Conservation (phyloP, 2,329 filamentous ascomycete genomes). For the Curvularia verruculosa region DNA sequence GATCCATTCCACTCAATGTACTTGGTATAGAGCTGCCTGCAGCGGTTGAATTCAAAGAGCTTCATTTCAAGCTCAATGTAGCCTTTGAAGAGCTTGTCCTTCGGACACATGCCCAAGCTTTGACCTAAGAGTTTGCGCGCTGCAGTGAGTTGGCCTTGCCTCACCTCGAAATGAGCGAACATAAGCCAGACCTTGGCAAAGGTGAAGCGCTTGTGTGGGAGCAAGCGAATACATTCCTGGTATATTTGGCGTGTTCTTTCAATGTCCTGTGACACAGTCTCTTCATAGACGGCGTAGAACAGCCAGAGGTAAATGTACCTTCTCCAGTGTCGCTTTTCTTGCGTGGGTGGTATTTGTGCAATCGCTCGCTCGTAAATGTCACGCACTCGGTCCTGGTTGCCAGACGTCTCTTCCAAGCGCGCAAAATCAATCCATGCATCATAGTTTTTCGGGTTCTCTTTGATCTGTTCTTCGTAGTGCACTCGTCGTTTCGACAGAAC, state of each 20-base stretch:
- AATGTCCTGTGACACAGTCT: slow-evolving; percentile 79
- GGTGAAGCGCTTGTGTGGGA: slow-evolving; percentile 96
- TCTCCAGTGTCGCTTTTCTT: slow-evolving; percentile 96
- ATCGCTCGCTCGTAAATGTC: slow-evolving; percentile 97
- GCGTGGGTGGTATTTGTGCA: slow-evolving; percentile 90
- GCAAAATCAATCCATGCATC: slow-evolving; percentile 97
- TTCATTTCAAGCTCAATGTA: slow-evolving; percentile 94
- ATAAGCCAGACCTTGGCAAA: slow-evolving; percentile 96
- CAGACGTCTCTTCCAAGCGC: slow-evolving; percentile 82
- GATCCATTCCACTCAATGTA: slow-evolving; percentile 89
- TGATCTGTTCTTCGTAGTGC: slow-evolving; percentile 92
- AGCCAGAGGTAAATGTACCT: slow-evolving; percentile 98
- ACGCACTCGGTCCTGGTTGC: slow-evolving; percentile 80
- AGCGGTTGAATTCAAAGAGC: slow-evolving; percentile 91
- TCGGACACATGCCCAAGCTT: slow-evolving; percentile 92
- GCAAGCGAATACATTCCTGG: slow-evolving; percentile 80
- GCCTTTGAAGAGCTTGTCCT: slow-evolving; percentile 91
- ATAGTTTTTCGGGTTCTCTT: slow-evolving; percentile 95
- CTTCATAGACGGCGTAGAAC: slow-evolving; percentile 96
- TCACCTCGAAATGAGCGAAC: slow-evolving; percentile 91
- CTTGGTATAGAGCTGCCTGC: slow-evolving; percentile 90
- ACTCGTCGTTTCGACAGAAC: slow-evolving; percentile 92
- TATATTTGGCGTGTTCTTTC: slow-evolving; percentile 88
- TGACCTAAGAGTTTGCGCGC: slow-evolving; percentile 89
- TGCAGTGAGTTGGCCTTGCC: slow-evolving; percentile 78